phyloP scores from a whole-genome alignment of 139 green algal genomes.

The Volvox reticuliferus region DNA sequence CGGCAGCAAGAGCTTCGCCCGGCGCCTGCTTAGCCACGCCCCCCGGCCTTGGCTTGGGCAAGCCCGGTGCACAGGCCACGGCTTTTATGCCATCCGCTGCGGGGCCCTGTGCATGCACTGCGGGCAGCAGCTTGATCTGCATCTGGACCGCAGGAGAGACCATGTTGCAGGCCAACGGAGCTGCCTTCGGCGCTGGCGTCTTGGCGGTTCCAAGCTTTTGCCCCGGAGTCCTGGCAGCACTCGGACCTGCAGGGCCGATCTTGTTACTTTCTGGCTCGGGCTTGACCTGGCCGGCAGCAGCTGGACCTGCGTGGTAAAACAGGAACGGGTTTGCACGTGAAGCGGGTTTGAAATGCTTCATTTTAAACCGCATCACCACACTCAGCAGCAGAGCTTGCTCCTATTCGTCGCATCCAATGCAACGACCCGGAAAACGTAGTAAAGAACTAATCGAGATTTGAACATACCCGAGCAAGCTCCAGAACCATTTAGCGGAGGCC shows the following conservation, averaged over 20 bases:
- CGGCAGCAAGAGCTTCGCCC: neutral
- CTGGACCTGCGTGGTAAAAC: neutral
- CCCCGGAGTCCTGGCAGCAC: neutral
- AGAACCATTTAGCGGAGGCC: slow-evolving; percentile 3
- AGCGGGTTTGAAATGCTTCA: too few species aligned
- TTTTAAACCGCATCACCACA: too few species aligned
- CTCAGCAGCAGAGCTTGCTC: too few species aligned
- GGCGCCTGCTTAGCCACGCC: neutral
- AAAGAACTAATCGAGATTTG: too few species aligned
- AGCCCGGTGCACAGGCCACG: neutral
- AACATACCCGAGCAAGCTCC: neutral
- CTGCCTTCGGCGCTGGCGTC: slow-evolving; percentile 19
- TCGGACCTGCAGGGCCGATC: neutral
- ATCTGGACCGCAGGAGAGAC: slow-evolving; percentile 36
- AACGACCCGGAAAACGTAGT: too few species aligned
- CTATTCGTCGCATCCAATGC: too few species aligned
- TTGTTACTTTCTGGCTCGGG: slow-evolving; percentile 18
- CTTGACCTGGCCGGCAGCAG: slow-evolving; percentile 11
- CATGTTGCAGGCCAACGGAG: neutral
- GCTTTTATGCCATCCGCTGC: neutral
- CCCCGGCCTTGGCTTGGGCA: slow-evolving; percentile 2
- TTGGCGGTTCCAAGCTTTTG: neutral
- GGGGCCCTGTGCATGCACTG: neutral
- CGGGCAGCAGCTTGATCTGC: slow-evolving; percentile 46
- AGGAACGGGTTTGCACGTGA: too few species aligned